These are phyloP conservation scores for Crithidia fasciculata DNA, from an alignment of 208 protist genomes.

Conservation along the genomic window DNA sequence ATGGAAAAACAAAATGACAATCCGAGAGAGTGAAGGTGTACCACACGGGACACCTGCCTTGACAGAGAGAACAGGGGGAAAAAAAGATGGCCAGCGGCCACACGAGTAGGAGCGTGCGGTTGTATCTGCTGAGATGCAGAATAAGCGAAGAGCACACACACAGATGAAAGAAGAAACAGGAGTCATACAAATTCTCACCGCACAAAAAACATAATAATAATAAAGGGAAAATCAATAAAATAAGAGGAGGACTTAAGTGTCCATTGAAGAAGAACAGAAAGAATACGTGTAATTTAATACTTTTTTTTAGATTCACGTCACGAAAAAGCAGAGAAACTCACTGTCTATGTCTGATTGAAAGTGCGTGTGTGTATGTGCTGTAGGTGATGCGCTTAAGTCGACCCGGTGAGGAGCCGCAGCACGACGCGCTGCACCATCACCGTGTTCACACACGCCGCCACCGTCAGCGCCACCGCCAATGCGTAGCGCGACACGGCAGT, in stretches of 20 bases:
- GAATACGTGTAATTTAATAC: neutral
- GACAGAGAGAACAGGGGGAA: no score
- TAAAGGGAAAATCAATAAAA: constrained; percentile 7
- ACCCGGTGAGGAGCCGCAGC: neutral
- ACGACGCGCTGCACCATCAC: constrained; percentile 30
- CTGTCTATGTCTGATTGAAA: no score
- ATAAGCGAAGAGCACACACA: neutral
- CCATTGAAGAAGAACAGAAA: neutral
- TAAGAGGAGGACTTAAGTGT: neutral
- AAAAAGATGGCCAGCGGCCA: no score
- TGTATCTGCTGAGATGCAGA: no score
- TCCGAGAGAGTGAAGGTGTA: no score
- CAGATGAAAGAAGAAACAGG: neutral
- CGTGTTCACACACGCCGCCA: constrained; percentile 35
- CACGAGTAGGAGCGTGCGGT: no score
- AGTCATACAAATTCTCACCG: neutral
- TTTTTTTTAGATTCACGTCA: no score
- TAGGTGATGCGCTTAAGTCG: neutral
- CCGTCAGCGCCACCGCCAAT: constrained; percentile 25
- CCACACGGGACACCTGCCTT: no score
- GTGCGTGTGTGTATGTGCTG: no score
- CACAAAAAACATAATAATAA: constrained; percentile 7
- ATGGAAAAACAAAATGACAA: no score
- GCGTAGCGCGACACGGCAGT: constrained; percentile 29
- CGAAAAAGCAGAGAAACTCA: no score